Base-by-base conservation (phyloP, 2,329 filamentous ascomycete genomes). In the Bipolaris victoriae region DNA sequence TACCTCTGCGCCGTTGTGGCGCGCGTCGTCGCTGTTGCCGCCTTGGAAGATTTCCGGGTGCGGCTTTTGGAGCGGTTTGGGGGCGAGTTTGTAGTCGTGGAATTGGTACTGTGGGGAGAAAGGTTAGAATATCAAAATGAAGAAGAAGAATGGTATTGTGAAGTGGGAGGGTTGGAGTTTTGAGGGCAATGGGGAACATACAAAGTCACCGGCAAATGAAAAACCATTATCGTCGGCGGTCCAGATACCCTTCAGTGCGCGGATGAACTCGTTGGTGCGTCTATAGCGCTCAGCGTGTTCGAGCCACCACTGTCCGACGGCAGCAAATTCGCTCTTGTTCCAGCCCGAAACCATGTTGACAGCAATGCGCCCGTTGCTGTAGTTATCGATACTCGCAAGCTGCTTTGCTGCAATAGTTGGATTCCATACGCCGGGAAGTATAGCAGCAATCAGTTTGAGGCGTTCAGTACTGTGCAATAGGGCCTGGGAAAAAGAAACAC, bases 31-130 rank as follows among this genome's bases (percentile, higher is more conserved):
- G 26, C 77, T 80, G 64, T 84, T 84, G 3, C 82, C 82, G 10
- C 82, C 81, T 64, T 84, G 82, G 69, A 84, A 84, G 51, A 84
- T 83, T 55, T 83, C 78, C 0, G 82, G 82, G 54, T 82, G 78
- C 3, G 80, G 80, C 18, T 80, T 76, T 49, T 77, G 72, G n/a
- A 84, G 63, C 1, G 82, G 82, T 69, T 83, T 83, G 1, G 82
- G 81, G 49, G 77, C 78, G 11, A 84, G 71, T 0, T 79, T 74
- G 63, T 83, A 84, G 52, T 83, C 77, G 49, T 80, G 76, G 70
- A 82, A 83, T 51, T 82, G 81, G 65, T 83, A 84, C 48, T 50
- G 16, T 31, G 9, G 13, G 7, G n/a, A 3, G n/a, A 7, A 18
- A 6, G 3, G 2, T 29, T 3, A 29, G 26, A 13, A 31, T 13